phyloP scores from a whole-genome alignment of 1,139 yeast species.

The Nakaseomyces bracarensis region DNA sequence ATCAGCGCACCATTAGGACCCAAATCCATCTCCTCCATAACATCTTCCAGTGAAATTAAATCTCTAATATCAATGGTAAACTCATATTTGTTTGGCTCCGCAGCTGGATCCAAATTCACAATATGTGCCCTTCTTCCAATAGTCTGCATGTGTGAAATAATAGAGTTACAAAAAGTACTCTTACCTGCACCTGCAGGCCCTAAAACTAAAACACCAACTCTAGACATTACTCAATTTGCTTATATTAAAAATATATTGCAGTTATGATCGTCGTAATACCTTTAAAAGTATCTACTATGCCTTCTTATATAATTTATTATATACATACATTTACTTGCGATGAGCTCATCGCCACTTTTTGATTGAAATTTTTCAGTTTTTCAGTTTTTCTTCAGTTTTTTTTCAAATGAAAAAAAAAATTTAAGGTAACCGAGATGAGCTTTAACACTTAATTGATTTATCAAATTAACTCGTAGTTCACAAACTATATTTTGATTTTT shows the following conservation, averaged over 20 bases:
- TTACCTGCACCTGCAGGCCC: constrained; percentile 99
- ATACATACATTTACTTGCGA: too few species aligned
- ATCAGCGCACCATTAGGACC: constrained; percentile 96
- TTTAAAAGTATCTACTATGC: too few species aligned
- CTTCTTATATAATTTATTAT: too few species aligned
- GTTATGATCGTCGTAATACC: too few species aligned
- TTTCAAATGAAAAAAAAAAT: too few species aligned
- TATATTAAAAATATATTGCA: too few species aligned
- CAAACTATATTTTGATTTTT: too few species aligned
- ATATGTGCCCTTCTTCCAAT: constrained; percentile 90
- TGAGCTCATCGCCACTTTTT: constrained; percentile 5
- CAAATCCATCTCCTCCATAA: constrained; percentile 88
- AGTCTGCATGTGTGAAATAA: constrained; percentile 81
- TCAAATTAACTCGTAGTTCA: too few species aligned
- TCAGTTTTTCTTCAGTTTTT: constrained; percentile 4
- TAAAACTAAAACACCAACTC: constrained; percentile 89
- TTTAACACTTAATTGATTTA: background rate
- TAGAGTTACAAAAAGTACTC: constrained; percentile 82
- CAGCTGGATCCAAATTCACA: constrained; percentile 95
- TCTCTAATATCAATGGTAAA: constrained; percentile 91
- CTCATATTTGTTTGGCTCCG: constrained; percentile 85
- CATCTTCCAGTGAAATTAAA: constrained; percentile 83
- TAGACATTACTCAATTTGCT: constrained; percentile 52
- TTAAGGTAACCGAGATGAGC: background rate
- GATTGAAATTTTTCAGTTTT: constrained; percentile 3